A percentile compares a stretch with the other conserved stretches of the same genome.
These are phyloP conservation scores for Alliaria petiolata DNA, from an alignment of 345 rosid species.

Conservation along the genomic window DNA sequence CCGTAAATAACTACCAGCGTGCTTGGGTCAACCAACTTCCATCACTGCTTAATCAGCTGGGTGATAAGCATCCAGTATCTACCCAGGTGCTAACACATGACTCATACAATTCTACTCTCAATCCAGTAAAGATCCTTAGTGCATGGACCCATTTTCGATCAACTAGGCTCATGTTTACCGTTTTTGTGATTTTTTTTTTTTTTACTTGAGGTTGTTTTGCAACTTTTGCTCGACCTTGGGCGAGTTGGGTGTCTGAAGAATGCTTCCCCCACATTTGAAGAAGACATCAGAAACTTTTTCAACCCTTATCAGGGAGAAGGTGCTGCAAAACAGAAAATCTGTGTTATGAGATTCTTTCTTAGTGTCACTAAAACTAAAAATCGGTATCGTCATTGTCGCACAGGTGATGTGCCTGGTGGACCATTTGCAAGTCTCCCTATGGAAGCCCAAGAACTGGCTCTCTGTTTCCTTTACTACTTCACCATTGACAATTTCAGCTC, in stretches of 20 bases:
- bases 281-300: slow-evolving; percentile 48
- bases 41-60: slow-evolving; percentile 50
- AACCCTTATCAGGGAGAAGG: slow-evolving; percentile 48
- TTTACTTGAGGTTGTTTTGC: slow-evolving; percentile 53
- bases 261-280: slow-evolving; percentile 45
- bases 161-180: slow-evolving; percentile 6
- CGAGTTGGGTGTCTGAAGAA: slow-evolving; percentile 40
- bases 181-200: not conserved
- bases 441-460: slow-evolving; percentile 60
- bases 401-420: slow-evolving; percentile 61
- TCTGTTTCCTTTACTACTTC: slow-evolving; percentile 65
- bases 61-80: slow-evolving; percentile 51
- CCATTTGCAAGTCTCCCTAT: slow-evolving; percentile 63
- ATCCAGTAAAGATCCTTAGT: not conserved
- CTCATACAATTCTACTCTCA: not conserved
- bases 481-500: slow-evolving; percentile 39
- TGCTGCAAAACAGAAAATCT: slow-evolving; percentile 11
- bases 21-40: slow-evolving; percentile 80
- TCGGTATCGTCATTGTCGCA: not conserved
- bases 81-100: slow-evolving; percentile 48
- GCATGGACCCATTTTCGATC: not conserved
- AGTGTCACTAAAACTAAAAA: not conserved
- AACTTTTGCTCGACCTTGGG: slow-evolving; percentile 63
- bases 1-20: slow-evolving; percentile 42
- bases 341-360: not conserved